A percentile compares a stretch with the other conserved stretches of the same genome.
Evolutionary conservation across 139 green algal genomes (phyloP).

Genomic region (Tetraselmis chui): DNA sequence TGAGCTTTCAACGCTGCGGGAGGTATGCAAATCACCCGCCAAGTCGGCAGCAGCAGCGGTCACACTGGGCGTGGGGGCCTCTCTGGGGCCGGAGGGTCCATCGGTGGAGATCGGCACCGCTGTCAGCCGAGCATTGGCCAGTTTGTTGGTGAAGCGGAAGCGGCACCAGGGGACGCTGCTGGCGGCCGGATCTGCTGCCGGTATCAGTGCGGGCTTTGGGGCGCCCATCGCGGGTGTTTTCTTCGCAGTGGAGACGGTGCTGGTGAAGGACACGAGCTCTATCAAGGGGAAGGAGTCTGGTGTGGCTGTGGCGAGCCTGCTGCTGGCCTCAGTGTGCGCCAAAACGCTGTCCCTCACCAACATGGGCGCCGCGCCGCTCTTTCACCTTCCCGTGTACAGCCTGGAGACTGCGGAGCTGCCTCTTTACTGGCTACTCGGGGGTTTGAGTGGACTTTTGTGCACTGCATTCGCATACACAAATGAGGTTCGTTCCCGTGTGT

Average conservation of each 20-base stretch:
- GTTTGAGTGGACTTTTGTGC: no score
- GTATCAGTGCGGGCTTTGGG: conserved; percentile 3
- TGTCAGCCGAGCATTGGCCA: neutral
- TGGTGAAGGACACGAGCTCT: neutral
- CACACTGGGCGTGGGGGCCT: conserved; percentile 4
- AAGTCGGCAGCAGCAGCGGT: conserved; percentile 1
- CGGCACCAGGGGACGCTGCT: neutral
- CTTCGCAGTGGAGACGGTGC: conserved; percentile 10
- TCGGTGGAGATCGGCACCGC: conserved; percentile 7
- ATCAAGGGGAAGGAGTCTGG: no score
- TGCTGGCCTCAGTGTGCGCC: no score
- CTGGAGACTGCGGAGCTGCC: no score
- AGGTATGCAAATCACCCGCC: neutral
- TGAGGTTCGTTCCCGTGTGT: no score
- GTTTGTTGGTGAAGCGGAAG: neutral
- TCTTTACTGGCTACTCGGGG: no score
- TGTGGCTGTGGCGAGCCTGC: no score
- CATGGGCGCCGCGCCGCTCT: no score
- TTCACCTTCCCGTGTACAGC: no score
- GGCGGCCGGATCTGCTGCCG: conserved; percentile 7
- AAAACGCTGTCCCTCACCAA: no score
- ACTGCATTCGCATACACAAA: no score
- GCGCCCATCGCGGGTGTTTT: conserved; percentile 10
- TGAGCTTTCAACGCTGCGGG: neutral
- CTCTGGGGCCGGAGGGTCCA: conserved; percentile 10